Evolutionary conservation across 768 basidiomycete genomes (phyloP).

Genomic region (Pluteus cervinus): DNA sequence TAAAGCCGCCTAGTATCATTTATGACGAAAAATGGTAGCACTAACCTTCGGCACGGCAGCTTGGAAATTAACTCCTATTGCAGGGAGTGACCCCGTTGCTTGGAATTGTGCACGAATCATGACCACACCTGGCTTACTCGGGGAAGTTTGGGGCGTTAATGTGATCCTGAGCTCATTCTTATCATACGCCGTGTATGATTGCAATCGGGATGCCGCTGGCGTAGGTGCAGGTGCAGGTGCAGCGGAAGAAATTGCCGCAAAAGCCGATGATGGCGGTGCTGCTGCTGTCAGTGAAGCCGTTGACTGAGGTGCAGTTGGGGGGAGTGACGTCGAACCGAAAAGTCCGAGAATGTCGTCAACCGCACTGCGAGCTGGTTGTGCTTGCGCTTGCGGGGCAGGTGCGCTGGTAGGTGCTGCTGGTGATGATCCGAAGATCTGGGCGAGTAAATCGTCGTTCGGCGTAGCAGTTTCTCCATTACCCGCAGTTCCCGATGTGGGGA

Average conservation of each 20-base stretch:
- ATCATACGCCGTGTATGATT: conserved; percentile 84
- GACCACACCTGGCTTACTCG: conserved; percentile 79
- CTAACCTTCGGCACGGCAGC: conserved; percentile 92
- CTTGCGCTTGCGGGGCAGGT: conserved; percentile 34
- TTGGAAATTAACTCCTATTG: conserved; percentile 80
- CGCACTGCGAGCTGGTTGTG: conserved; percentile 47
- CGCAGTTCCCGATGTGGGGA: conserved; percentile 32
- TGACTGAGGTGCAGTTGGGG: conserved; percentile 22
- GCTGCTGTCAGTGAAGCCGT: conserved; percentile 13
- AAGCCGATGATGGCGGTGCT: conserved; percentile 24
- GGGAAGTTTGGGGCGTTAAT: conserved; percentile 79
- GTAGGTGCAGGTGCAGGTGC: conserved; percentile 26
- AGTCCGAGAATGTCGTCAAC: conserved; percentile 91
- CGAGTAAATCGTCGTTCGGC: conserved; percentile 78
- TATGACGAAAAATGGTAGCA: conserved; percentile 6
- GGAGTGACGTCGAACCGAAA: conserved; percentile 50
- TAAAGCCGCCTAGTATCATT: conserved; percentile 4
- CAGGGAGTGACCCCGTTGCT: conserved; percentile 45
- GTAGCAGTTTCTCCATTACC: conserved; percentile 35
- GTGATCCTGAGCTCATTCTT: conserved; percentile 88
- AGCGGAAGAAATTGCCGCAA: conserved; percentile 32
- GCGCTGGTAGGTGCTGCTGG: conserved; percentile 33
- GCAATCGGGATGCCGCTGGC: conserved; percentile 45
- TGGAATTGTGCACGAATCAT: conserved; percentile 90
- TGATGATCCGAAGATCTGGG: conserved; percentile 80